Evolutionary conservation across 2,329 filamentous ascomycete species (phyloP).

Genomic region (Simplicillium aogashimaense): DNA sequence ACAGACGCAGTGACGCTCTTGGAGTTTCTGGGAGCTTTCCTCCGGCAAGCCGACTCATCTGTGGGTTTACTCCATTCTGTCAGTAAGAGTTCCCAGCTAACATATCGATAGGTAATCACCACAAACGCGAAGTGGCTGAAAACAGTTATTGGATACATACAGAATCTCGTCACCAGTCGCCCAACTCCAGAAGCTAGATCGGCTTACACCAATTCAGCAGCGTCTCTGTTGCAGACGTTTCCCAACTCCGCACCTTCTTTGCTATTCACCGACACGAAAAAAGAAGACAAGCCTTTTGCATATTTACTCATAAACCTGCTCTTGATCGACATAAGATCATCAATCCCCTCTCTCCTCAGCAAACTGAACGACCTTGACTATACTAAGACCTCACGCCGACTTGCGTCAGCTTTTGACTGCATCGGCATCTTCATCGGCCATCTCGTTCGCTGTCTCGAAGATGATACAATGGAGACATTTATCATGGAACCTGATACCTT

Average conservation of each 20-base stretch:
- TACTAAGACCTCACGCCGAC: constrained; percentile 34
- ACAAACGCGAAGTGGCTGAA: constrained; percentile 43
- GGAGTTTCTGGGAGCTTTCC: constrained; percentile 41
- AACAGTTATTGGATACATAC: constrained; percentile 35
- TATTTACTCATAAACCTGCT: constrained; percentile 56
- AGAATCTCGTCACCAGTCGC: constrained; percentile 41
- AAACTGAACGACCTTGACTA: constrained; percentile 48
- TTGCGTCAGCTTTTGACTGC: constrained; percentile 54
- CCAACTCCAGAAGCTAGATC: constrained; percentile 45
- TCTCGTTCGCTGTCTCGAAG: constrained; percentile 44
- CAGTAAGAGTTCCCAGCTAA: constrained; percentile 10
- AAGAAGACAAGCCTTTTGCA: constrained; percentile 42
- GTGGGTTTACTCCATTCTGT: constrained; percentile 20
- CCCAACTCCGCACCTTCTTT: constrained; percentile 32
- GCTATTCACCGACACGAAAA: constrained; percentile 39
- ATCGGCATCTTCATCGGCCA: constrained; percentile 50
- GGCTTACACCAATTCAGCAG: constrained; percentile 49
- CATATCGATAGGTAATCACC: constrained; percentile 31
- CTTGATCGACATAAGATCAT: constrained; percentile 55
- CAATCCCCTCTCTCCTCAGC: constrained; percentile 48
- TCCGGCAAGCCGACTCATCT: constrained; percentile 36
- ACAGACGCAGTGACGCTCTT: constrained; percentile 53
- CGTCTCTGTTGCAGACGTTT: constrained; percentile 46
- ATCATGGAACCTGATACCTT: constrained; percentile 48
- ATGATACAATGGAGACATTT: constrained; percentile 27